Evolutionary conservation across 2,329 filamentous ascomycete species (phyloP).

Genomic region (Diplocarpon mali): DNA sequence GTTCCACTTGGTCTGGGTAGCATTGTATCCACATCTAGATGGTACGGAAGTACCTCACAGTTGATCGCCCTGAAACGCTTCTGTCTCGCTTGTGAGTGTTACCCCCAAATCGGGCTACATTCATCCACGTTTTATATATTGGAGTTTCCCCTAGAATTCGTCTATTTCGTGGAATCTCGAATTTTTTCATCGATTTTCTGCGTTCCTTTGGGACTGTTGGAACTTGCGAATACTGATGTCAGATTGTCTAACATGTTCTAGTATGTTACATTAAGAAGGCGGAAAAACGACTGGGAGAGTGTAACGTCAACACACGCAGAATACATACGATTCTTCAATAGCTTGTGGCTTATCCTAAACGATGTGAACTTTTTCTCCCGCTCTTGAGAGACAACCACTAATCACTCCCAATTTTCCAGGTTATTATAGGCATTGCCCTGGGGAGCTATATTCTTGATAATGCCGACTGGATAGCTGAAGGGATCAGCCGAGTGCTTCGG

Average conservation of each 20-base stretch:
- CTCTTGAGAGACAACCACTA: not conserved
- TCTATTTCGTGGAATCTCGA: no score
- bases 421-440: slow-evolving; percentile 85
- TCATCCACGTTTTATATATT: no score
- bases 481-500: slow-evolving; percentile 65
- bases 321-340: slow-evolving; percentile 99
- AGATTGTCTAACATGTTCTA: not conserved
- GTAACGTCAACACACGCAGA: slow-evolving; percentile 92
- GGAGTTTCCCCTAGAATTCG: no score
- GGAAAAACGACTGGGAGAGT: slow-evolving; percentile 89
- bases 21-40: no score
- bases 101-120: not conserved
- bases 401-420: not conserved
- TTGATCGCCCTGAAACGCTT: no score
- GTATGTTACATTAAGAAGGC: slow-evolving; percentile 65
- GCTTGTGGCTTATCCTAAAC: slow-evolving; percentile 94
- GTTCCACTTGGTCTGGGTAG: not conserved
- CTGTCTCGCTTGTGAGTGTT: not conserved
- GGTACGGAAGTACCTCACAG: no score
- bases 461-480: slow-evolving; percentile 67
- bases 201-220: no score
- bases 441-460: slow-evolving; percentile 98
- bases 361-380: slow-evolving; percentile 45
- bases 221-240: no score
- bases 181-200: no score